Conservation (phyloP, 305 asterid species). For the Stenogyne calaminthoides region DNA sequence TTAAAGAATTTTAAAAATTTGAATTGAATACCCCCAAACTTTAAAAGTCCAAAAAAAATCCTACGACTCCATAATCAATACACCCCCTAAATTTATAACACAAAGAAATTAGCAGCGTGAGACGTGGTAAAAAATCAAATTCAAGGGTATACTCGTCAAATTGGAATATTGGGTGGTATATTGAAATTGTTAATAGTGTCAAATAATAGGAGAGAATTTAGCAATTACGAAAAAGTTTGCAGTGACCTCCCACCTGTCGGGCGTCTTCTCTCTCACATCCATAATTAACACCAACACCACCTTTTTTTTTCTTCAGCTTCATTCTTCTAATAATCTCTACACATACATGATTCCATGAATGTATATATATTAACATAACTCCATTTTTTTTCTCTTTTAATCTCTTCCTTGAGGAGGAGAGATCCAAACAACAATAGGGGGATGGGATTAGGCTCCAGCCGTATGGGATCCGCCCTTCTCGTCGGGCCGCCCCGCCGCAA, state of each 20-base stretch:
- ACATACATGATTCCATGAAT: background rate
- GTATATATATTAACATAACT: background rate
- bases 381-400: background rate
- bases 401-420: slow-evolving; percentile 28
- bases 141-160: background rate
- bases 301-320: slow-evolving; percentile 2
- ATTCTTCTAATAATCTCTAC: slow-evolving; percentile 9
- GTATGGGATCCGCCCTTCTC: slow-evolving; percentile 33
- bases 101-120: too few species aligned
- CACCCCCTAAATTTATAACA: too few species aligned
- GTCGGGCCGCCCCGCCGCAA: slow-evolving; percentile 18
- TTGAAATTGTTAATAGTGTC: background rate
- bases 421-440: slow-evolving; percentile 16
- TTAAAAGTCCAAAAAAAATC: too few species aligned
- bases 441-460: slow-evolving; percentile 49
- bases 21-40: too few species aligned
- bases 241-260: background rate
- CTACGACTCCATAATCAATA: too few species aligned
- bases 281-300: slow-evolving; percentile 12
- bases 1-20: too few species aligned
- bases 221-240: background rate
- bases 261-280: slow-evolving; percentile 21
- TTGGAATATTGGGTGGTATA: background rate
- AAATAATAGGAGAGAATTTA: background rate
- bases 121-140: background rate